Percentiles rank a stretch among this genome's conserved stretches.
These are phyloP conservation scores for Rostrohypoxylon terebratum DNA, from an alignment of 495 filamentous ascomycete species.

Conservation along the genomic window DNA sequence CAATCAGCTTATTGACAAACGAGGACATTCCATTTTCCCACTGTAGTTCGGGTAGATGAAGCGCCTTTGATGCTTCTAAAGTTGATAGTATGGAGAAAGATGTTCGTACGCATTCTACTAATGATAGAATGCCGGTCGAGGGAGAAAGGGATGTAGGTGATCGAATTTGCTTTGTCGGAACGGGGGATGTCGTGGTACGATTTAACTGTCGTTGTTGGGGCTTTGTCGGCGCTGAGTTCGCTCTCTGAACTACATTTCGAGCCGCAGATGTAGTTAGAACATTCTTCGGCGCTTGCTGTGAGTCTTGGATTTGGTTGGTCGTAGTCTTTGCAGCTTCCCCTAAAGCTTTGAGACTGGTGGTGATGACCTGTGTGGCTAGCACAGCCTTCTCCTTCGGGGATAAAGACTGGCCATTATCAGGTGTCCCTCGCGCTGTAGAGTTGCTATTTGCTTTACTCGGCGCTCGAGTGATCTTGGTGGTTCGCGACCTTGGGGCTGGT, in stretches of 20 bases:
- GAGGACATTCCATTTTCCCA: slow-evolving; percentile 86
- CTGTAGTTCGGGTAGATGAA: slow-evolving; percentile 72
- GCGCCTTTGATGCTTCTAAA: slow-evolving; percentile 62
- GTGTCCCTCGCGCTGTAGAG: slow-evolving; percentile 37
- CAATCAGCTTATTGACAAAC: slow-evolving; percentile 77
- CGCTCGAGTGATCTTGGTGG: slow-evolving; percentile 49
- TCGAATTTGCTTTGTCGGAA: slow-evolving; percentile 31
- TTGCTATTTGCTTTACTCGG: slow-evolving; percentile 40
- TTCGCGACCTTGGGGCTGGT: slow-evolving; percentile 51
- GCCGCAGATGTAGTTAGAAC: slow-evolving; percentile 51
- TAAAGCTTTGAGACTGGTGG: slow-evolving; percentile 77
- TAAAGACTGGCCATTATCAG: slow-evolving; percentile 53
- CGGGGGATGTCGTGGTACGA: slow-evolving; percentile 60
- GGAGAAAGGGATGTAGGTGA: slow-evolving; percentile 6
- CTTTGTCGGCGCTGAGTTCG: slow-evolving; percentile 60
- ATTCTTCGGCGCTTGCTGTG: slow-evolving; percentile 47
- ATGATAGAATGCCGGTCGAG: slow-evolving; percentile 55
- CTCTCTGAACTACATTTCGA: slow-evolving; percentile 57
- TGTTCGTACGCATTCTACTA: slow-evolving; percentile 80
- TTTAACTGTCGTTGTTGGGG: slow-evolving; percentile 68
- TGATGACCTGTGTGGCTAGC: slow-evolving; percentile 85
- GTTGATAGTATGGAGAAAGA: slow-evolving; percentile 77
- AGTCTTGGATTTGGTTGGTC: slow-evolving; percentile 36
- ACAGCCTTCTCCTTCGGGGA: slow-evolving; percentile 71
- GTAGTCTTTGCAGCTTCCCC: slow-evolving; percentile 74